phyloP scores from a whole-genome alignment of 805 yeast species.

The Saccharomycopsis microspora region DNA sequence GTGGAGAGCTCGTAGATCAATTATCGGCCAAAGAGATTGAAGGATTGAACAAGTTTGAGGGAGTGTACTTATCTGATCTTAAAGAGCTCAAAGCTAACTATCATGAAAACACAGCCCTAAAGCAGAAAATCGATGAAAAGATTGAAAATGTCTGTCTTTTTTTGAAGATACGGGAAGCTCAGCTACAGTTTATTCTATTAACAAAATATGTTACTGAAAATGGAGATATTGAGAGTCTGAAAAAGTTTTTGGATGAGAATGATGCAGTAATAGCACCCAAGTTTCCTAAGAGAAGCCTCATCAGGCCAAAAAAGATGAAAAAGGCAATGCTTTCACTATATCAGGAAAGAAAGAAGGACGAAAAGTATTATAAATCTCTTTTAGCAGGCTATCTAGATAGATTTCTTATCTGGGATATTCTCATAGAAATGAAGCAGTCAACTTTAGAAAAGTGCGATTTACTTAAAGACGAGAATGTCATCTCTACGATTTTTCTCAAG shows the following conservation, averaged over 20 bases:
- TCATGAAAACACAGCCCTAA: background rate
- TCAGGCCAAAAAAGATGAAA: too few species aligned
- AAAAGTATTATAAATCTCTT: background rate
- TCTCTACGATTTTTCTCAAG: conserved; percentile 3
- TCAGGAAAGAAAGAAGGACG: too few species aligned
- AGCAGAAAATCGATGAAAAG: background rate
- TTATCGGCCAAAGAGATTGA: background rate
- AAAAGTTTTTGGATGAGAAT: background rate
- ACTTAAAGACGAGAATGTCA: background rate
- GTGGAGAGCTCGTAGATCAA: background rate
- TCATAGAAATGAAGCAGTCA: background rate
- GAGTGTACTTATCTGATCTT: background rate
- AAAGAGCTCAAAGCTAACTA: background rate
- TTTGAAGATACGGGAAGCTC: conserved; percentile 15
- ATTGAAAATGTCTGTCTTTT: conserved; percentile 6
- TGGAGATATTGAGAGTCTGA: conserved; percentile 3
- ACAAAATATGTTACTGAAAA: conserved; percentile 6
- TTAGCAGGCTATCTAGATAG: conserved; percentile 9
- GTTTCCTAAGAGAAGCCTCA: too few species aligned
- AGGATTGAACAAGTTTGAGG: background rate
- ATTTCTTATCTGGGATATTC: conserved; percentile 15
- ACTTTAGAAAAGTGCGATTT: background rate
- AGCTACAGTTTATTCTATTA: conserved; percentile 11
- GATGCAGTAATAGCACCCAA: background rate
- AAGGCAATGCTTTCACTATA: too few species aligned